Evolutionary conservation across 768 basidiomycete genomes (phyloP), one percentile per base, ranked within the genome.

Genomic region (Pleurotus tuoliensis): DNA sequence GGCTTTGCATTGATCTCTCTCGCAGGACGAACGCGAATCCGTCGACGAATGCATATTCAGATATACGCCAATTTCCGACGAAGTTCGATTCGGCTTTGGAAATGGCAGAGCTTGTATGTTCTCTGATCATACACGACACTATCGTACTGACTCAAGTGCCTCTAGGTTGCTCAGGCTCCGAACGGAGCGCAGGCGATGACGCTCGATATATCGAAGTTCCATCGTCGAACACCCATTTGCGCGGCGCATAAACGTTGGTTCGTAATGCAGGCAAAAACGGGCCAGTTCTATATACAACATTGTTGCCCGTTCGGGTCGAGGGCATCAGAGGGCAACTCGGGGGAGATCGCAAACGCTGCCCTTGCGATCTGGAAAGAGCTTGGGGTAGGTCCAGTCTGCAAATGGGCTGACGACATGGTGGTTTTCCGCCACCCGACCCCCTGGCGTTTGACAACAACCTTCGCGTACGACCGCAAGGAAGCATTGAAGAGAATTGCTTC

Each of bases 161-260:
- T 68, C 15, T 13, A 71, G 64, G 52, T 73, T 71, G 15, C 67
- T 67, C 8, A 68, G 63, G 15, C 69, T 2, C 71, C 70, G 5
- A 60, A 58, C 0, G 70, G 73, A 1, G 65, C 68, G 0, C 65
- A 73, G 48, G 73, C 65, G 0, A 66, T 66, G 39, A 69, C 63
- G 0, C 46, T 66, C 1, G 70, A 75, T 59, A 71, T 75, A 25
- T 62, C 60, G 4, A 70, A 69, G 45, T 73, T 71, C 38, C 73
- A 74, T 56, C 56, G 70, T 0, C 74, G 71, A 0, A 68, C 68
- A 22, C 70, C 73, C 0, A 66, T 72, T 2, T 49, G 55, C 1
- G 71, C 73, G 0, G 56, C 61, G 0, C 69, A 74, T 58, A 77
- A 75, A 41, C 45, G 47, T 0, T 73, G 68, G 67, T 61, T 76